phyloP scores from a whole-genome alignment of 768 basidiomycete genomes.

The Tylopilus subfusipes region DNA sequence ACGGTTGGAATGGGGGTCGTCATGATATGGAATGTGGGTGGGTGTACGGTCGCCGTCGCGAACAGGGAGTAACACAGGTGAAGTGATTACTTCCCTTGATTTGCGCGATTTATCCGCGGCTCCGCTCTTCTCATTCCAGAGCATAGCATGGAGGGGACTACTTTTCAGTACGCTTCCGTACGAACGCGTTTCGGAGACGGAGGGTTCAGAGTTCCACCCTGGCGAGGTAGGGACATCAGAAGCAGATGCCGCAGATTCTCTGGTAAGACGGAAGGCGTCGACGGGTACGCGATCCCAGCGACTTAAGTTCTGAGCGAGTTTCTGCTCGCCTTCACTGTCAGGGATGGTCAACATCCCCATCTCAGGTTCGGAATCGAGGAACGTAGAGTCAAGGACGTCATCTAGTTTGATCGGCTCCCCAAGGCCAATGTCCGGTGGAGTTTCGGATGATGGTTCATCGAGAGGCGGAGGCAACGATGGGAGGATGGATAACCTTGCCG shows the following conservation, averaged over 20 bases:
- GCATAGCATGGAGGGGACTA: constrained; percentile 53
- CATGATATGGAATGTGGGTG: constrained; percentile 35
- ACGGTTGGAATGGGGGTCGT: constrained; percentile 36
- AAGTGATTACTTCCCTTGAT: constrained; percentile 38
- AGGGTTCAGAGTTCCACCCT: constrained; percentile 26
- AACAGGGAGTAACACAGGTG: constrained; percentile 51
- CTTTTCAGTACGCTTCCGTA: constrained; percentile 47
- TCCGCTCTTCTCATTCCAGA: constrained; percentile 42
- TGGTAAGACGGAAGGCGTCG: constrained; percentile 66
- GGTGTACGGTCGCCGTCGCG: constrained; percentile 58
- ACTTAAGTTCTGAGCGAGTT: constrained; percentile 47
- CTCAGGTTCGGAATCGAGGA: constrained; percentile 58
- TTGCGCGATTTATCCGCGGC: constrained; percentile 22
- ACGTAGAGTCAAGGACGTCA: constrained; percentile 74
- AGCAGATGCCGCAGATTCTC: constrained; percentile 29
- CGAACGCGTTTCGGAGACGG: constrained; percentile 20
- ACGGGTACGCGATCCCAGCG: constrained; percentile 77
- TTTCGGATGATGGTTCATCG: constrained; percentile 34
- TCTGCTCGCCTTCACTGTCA: constrained; percentile 37
- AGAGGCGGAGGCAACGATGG: constrained; percentile 32
- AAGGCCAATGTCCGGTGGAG: constrained; percentile 37
- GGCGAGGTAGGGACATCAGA: constrained; percentile 31
- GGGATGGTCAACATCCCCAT: constrained; percentile 26
- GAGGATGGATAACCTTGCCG: constrained; percentile 34
- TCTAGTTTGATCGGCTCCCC: constrained; percentile 58